These are phyloP conservation scores for Kluyveromyces aestuarii DNA, from an alignment of 805 yeast species.

Conservation along the genomic window DNA sequence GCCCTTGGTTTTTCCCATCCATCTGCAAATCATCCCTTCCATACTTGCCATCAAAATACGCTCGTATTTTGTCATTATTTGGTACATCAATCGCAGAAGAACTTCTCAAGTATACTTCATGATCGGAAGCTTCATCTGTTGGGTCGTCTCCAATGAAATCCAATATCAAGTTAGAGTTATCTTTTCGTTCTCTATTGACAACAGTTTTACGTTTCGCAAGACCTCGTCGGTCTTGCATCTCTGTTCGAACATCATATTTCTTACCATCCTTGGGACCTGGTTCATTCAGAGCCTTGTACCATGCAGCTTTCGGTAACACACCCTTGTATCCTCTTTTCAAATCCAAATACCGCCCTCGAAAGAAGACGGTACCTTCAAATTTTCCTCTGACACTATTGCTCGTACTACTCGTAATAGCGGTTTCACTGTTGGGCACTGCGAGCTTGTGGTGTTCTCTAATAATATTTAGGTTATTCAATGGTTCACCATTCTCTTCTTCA, in stretches of 20 bases:
- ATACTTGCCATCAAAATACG: not conserved
- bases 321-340: conserved; percentile 26
- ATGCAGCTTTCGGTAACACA: conserved; percentile 23
- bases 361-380: conserved; percentile 6
- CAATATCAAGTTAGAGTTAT: not conserved
- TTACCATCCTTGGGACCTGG: not conserved
- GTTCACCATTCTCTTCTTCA: not conserved
- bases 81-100: not conserved
- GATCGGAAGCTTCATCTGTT: not conserved
- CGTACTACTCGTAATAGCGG: not conserved
- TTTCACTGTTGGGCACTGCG: not conserved
- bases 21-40: not conserved
- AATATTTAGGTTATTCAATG: not conserved
- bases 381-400: not conserved
- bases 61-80: not conserved
- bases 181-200: not conserved
- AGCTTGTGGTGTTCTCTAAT: conserved; percentile 4
- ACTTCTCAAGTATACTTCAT: not conserved
- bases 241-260: not conserved
- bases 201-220: conserved; percentile 17
- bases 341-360: conserved; percentile 22
- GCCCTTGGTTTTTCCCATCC: not conserved
- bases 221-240: conserved; percentile 12
- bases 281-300: conserved; percentile 19
- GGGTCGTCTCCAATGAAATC: not conserved